phyloP scores from a whole-genome alignment of 768 basidiomycete species.

The Calvatia gigantea region DNA sequence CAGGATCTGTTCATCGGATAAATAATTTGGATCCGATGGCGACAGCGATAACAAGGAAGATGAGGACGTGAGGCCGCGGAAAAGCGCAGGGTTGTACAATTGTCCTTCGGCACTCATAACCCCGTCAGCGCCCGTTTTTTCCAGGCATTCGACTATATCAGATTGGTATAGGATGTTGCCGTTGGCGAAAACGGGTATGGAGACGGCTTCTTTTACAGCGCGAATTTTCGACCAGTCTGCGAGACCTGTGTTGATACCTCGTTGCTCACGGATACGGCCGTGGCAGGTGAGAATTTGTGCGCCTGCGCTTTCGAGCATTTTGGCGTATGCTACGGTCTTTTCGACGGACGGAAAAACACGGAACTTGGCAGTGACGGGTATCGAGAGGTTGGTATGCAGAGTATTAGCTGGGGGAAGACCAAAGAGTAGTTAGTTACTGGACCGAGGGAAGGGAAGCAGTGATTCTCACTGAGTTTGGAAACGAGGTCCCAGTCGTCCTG shows the following conservation, averaged over 20 bases:
- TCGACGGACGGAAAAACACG: conserved; percentile 83
- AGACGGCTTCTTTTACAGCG: conserved; percentile 87
- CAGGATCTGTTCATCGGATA: conserved; percentile 30
- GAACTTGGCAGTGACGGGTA: conserved; percentile 98
- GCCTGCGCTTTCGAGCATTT: conserved; percentile 93
- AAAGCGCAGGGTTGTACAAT: conserved; percentile 88
- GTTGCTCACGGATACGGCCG: conserved; percentile 87
- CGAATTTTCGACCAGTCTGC: conserved; percentile 90
- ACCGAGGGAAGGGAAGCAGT: background rate
- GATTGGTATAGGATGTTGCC: conserved; percentile 88
- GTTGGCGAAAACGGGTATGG: conserved; percentile 94
- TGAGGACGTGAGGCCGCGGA: conserved; percentile 33
- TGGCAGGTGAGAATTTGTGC: conserved; percentile 96
- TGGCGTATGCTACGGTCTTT: conserved; percentile 90
- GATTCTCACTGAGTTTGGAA: conserved; percentile 67
- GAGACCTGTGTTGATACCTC: conserved; percentile 81
- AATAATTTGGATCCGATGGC: conserved; percentile 14
- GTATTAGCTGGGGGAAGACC: conserved; percentile 60
- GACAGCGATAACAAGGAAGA: conserved; percentile 3
- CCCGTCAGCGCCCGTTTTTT: conserved; percentile 83
- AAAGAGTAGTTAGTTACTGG: background rate
- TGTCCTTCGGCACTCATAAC: conserved; percentile 97
- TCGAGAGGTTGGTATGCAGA: conserved; percentile 74
- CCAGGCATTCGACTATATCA: conserved; percentile 79
- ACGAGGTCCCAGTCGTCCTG: conserved; percentile 96